Evolutionary conservation across 2,329 filamentous ascomycete genomes (phyloP), one percentile per base, ranked within the genome.

Genomic region (Fonsecaea nubica): DNA sequence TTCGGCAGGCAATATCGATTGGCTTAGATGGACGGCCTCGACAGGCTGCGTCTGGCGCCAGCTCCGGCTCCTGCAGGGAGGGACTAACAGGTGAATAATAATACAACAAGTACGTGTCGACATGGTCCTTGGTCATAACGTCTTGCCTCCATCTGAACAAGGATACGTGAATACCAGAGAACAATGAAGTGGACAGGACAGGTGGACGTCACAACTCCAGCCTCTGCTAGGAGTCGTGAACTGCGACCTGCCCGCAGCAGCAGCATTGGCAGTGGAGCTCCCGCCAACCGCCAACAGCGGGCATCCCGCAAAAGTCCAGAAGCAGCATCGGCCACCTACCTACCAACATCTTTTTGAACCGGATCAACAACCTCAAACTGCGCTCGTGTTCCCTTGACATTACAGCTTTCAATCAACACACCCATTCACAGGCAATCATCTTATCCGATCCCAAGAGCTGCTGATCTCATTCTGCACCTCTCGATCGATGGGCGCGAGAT

Each of bases 401-500:
- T 18, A n/a, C 58, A 61, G 32, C 48, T 40, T 21, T 33, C 58
- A 33, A 40, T 2, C 18, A 53, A 15, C 45, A 38, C 21, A 2
- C 7, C 9, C 45, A 30, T 55, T 38, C 10, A 6, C 45, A 36
- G 45, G 6, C 40, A 55, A 45, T 66, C 54, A 59, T 52, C 50
- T 38, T 50, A 50, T 21, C 21, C 21, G 45, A 10, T 50, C 10
- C 21, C 21, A 50, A 61, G 33, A 33, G 52, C 21, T 33, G 30
- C 15, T 54, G 21, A 59, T n/a, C 8, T 10, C 33, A 32, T n/a
- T 10, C 42, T n/a, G 21, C 32, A n/a, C 18, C 45, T 56, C 33
- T 30, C 12, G 45, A 62, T 68, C 48, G 48, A 65, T 62, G 59
- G 58, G 62, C 63, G 33, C 53, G 56, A 38, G 66, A 68, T 56